Evolutionary conservation across 2,329 filamentous ascomycete species (phyloP), one percentile per base, ranked within the genome.

Genomic region (Mollisia scopiformis): DNA sequence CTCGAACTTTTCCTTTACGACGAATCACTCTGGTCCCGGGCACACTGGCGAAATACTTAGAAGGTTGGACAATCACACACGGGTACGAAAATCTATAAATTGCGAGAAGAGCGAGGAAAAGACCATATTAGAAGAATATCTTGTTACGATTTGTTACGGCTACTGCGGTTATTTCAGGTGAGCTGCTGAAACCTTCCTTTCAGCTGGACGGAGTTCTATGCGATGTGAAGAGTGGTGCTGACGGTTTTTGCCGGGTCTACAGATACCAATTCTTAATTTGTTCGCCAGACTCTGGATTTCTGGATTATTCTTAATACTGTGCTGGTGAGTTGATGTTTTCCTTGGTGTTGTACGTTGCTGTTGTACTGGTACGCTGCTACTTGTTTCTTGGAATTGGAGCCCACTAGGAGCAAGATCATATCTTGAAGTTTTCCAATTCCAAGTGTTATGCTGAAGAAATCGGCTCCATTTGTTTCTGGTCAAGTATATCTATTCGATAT

Each of bases 91-190:
- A 52, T 39, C n/a, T n/a, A 68, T 64, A 67, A 47, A 62, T 61
- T 64, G 58, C n/a, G 58, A 62, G 55, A 66, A 58, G 30, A 55
- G 58, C 28, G n/a, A 30, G 57, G 31, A 21, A 31, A 23, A 54
- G 57, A 37, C 62, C 41, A 65, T 50, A 57, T 14, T 54, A 67
- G 61, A 65, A 62, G 55, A 49, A 19, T 46, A n/a, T n/a, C n/a
- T n/a, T n/a, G n/a, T 65, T 62, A 39, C 56, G 56, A 64, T 62
- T 65, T 63, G 53, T 49, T 57, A 64, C 66, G 62, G 58, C 60
- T 63, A 61, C 62, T 65, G 62, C 62, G 62, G 58, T 64, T 64
- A 64, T 65, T 66, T 57, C 59, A 65, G 63, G 65, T 66, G 41
- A 35, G 47, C n/a, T 55, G 50, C 53, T 61, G 58, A 63, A 56